Percentiles rank a stretch among this genome's conserved stretches.
These are phyloP conservation scores for Russula sp. DNA, from an alignment of 768 basidiomycete genomes.

Conservation along the genomic window DNA sequence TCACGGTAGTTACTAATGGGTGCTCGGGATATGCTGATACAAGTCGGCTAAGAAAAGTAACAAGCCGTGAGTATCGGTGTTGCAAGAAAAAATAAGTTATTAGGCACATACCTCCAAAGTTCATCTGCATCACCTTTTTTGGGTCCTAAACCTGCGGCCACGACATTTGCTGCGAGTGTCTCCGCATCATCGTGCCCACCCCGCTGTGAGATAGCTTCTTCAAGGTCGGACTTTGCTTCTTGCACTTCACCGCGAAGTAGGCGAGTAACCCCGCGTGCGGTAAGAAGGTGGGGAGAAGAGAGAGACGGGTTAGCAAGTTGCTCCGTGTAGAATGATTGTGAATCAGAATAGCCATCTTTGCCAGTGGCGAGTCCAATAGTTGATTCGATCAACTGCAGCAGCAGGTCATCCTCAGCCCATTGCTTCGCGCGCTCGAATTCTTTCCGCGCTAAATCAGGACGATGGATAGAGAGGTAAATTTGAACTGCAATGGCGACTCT, in stretches of 20 bases:
- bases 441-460: constrained; percentile 79
- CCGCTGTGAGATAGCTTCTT: constrained; percentile 60
- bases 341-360: constrained; percentile 53
- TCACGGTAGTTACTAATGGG: constrained; percentile 60
- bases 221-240: constrained; percentile 74
- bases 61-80: constrained; percentile 11
- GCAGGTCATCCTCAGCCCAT: constrained; percentile 84
- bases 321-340: constrained; percentile 67
- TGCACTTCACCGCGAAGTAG: constrained; percentile 67
- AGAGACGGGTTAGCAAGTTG: constrained; percentile 76
- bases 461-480: constrained; percentile 85
- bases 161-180: constrained; percentile 58
- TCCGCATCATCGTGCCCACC: constrained; percentile 48
- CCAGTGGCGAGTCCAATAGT: constrained; percentile 69
- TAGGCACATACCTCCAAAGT: constrained; percentile 54
- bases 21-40: constrained; percentile 52
- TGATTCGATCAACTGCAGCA: constrained; percentile 86
- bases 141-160: constrained; percentile 51
- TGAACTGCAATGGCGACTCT: constrained; percentile 81
- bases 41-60: constrained; percentile 32
- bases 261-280: constrained; percentile 72
- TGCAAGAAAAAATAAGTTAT: constrained; percentile 2
- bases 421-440: constrained; percentile 77
- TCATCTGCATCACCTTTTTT: constrained; percentile 61
- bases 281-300: constrained; percentile 64